phyloP scores from a whole-genome alignment of 2,329 filamentous ascomycete genomes.

The Pestalotiopsis sp. region DNA sequence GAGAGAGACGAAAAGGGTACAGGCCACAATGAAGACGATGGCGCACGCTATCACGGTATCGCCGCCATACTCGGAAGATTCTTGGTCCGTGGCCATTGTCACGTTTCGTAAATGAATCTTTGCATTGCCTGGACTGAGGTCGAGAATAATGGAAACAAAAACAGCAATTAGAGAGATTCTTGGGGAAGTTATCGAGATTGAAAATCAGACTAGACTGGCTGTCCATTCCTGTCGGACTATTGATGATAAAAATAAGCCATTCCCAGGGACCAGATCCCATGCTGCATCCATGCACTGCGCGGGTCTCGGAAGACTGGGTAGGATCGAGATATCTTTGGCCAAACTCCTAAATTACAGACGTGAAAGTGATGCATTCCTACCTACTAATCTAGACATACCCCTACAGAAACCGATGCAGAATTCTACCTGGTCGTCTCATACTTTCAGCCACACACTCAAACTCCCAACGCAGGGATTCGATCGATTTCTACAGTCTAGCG shows the following conservation, averaged over 20 bases:
- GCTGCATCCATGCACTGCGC: too few relatives aligned
- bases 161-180: background rate
- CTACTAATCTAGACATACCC: too few relatives aligned
- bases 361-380: too few relatives aligned
- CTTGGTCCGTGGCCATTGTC: background rate
- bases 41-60: conserved; percentile 17
- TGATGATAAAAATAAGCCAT: too few relatives aligned
- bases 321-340: too few relatives aligned
- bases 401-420: too few relatives aligned
- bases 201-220: background rate
- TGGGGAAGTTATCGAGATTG: background rate
- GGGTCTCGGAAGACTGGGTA: too few relatives aligned
- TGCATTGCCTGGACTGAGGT: background rate
- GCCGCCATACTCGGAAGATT: conserved; percentile 16
- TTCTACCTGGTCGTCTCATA: too few relatives aligned
- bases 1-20: conserved; percentile 17
- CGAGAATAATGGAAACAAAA: background rate
- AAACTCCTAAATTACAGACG: too few relatives aligned
- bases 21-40: conserved; percentile 17
- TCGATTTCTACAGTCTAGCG: background rate
- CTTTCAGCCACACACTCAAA: background rate
- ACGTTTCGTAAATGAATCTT: background rate
- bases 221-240: too few relatives aligned
- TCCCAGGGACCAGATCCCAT: too few relatives aligned
- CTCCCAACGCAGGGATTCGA: background rate